Conservation (phyloP, 75 land plant species). For the Selaginella moellendorffii region DNA sequence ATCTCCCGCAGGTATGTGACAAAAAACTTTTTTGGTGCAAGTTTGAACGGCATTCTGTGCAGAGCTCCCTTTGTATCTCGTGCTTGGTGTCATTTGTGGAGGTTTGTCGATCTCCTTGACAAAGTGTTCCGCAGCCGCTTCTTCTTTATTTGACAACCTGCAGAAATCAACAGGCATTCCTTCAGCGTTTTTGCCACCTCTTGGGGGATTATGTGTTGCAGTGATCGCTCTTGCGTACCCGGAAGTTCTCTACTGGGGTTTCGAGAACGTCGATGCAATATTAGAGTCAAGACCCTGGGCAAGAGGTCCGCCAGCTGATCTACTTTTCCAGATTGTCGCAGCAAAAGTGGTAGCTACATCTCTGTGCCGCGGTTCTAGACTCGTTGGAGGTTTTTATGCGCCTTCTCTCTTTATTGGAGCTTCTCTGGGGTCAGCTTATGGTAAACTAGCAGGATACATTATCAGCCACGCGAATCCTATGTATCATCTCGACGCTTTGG, state of each 20-base stretch:
- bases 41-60: too few relatives aligned
- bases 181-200: conserved; percentile 44
- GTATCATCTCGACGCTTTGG: conserved; percentile 50
- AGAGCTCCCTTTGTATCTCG: conserved; percentile 93
- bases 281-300: conserved; percentile 63
- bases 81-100: conserved; percentile 78
- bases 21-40: too few relatives aligned
- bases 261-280: conserved; percentile 84
- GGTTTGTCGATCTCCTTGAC: conserved; percentile 62
- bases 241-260: conserved; percentile 97
- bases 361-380: conserved; percentile 74
- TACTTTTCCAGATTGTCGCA: conserved; percentile 71
- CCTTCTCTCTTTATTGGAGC: conserved; percentile 97
- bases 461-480: conserved; percentile 41
- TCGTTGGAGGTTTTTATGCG: conserved; percentile 98
- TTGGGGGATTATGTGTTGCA: conserved; percentile 73
- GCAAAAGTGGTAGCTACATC: conserved; percentile 82
- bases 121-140: conserved; percentile 45
- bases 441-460: conserved; percentile 46
- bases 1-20: conserved; percentile 70
- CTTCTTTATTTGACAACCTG: conserved; percentile 24
- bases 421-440: conserved; percentile 97
- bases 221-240: conserved; percentile 79
- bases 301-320: conserved; percentile 44
- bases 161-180: conserved; percentile 35